Percentiles rank a stretch among this genome's conserved stretches.
These are phyloP conservation scores for Fusarium burgessii DNA, from an alignment of 2,329 filamentous ascomycete genomes.

Conservation along the genomic window DNA sequence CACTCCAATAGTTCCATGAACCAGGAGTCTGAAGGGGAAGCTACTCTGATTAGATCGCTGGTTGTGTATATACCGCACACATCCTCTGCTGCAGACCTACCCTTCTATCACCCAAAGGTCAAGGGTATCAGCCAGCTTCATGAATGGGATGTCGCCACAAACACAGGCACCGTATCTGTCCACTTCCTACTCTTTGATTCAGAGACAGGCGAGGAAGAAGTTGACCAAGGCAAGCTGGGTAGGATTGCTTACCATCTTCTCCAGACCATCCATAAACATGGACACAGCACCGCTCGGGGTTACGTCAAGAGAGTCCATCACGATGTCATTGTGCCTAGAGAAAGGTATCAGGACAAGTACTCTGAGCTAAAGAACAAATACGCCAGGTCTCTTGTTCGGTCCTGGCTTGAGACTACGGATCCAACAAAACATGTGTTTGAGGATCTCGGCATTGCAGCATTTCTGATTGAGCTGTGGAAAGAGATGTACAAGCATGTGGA, in stretches of 20 bases:
- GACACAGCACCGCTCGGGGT: conserved; percentile 71
- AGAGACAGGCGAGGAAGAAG: conserved; percentile 37
- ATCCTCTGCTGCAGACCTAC: conserved; percentile 70
- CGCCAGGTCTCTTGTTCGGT: conserved; percentile 75
- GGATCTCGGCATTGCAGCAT: conserved; percentile 89
- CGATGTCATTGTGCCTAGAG: conserved; percentile 82
- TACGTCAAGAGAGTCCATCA: conserved; percentile 87
- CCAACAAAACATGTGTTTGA: conserved; percentile 95
- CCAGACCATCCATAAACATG: conserved; percentile 78
- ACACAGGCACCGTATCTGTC: conserved; percentile 66
- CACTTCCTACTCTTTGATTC: conserved; percentile 67
- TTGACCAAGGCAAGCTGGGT: conserved; percentile 61
- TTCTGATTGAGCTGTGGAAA: conserved; percentile 90
- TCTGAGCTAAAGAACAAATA: conserved; percentile 82
- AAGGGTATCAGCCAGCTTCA: conserved; percentile 81
- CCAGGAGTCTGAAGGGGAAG: conserved; percentile 33
- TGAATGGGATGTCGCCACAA: conserved; percentile 63
- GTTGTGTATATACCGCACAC: conserved; percentile 85
- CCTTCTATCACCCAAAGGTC: conserved; percentile 89
- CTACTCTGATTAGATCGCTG: conserved; percentile 49
- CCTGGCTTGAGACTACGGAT: conserved; percentile 89
- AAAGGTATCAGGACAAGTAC: conserved; percentile 85
- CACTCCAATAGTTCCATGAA: conserved; percentile 36
- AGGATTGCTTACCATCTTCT: conserved; percentile 78
- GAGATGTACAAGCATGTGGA: conserved; percentile 75